Evolutionary conservation across 305 asterid genomes (phyloP), one percentile per base, ranked within the genome.

Genomic region (Rubia balearica): DNA sequence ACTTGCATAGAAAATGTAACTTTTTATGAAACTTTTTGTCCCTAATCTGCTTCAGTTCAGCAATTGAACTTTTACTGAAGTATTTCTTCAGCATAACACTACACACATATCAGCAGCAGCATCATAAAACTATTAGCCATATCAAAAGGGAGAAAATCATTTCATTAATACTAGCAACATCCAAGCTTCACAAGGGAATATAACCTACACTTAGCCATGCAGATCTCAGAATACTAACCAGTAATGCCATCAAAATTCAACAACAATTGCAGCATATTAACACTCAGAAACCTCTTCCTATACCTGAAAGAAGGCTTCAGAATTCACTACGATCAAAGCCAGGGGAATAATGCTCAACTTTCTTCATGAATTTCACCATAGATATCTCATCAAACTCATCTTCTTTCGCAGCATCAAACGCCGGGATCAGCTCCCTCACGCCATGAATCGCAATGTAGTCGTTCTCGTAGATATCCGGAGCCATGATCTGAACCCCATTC

Each of bases 401-500:
- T 43, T 80, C 91, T 62, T 80, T 88, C 2, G 61, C 21, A 0
- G 36, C 76, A 62, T 86, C 85, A 11, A 88, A 84, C 78, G 72
- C 51, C 8, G 89, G 56, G 75, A 92, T 86, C 59, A 80, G 75
- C 1, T 81, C 84, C 41, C 66, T 70, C 27, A 92, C 76, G n/a
- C 98, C 95, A 73, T 90, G 96, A 78, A 90, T 75, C 27, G 84
- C 91, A 64, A 88, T 63, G 83, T 83, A 76, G n/a, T 85, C 87
- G 53, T 78, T 79, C 51, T 78, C 81, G 65, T 83, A 86, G 91
- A 92, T 70, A 13, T 85, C 90, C 0, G 96, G 93, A 71, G 78
- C 80, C 2, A 80, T 76, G 55, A 92, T 84, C 36, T 73, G 83
- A 19, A 81, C 87, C 10, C 96, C 96, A 77, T 89, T 90, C 66